Base-by-base conservation (phyloP, 495 filamentous ascomycete genomes). In the Aspergillus coremiiformis region DNA sequence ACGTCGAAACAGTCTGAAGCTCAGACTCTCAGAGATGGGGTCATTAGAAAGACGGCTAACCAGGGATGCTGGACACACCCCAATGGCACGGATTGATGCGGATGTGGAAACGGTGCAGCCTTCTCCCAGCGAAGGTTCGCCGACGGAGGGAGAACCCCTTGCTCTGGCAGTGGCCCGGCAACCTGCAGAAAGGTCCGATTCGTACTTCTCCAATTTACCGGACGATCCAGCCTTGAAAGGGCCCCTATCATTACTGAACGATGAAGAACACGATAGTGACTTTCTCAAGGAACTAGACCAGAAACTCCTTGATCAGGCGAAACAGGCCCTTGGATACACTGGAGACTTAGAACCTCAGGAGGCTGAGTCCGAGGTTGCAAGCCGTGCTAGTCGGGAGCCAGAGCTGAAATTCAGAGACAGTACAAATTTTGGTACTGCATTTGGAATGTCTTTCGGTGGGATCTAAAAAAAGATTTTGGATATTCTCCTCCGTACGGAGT, bases 381-480 rank as follows among this genome's bases (percentile, higher is more conserved):
- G 53, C 44, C 65, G 66, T 26, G 68, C 64, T 4, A 69, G 76
- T n/a, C 72, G 74, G 44, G 79, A 81, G 12, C 71, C 82, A 20
- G 76, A 78, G 32, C 64, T 84, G 33, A 83, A 76, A 61, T 67
- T 85, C 55, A 83, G 72, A 50, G 67, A 66, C 14, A 74, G 75
- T n/a, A 79, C 67, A 43, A 85, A 85, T 62, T 85, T 85, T 68
- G 82, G 82, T 33, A 73, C 70, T 21, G 73, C 70, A 7, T 76
- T 74, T 66, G 73, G 73, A 41, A 59, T 42, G 60, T 65, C 15
- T 53, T 41, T 23, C 54, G 62, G 39, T 21, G 42, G 39, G 23
- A 43, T 32, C 19, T 41, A 35, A 21, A 30, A 33, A 22, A 21
- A 2, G 12, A 9, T 27, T 27, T 27, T 27, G 4, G 4, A 27